phyloP scores from a whole-genome alignment of 139 green algal genomes.

The Coelastrella sp. region DNA sequence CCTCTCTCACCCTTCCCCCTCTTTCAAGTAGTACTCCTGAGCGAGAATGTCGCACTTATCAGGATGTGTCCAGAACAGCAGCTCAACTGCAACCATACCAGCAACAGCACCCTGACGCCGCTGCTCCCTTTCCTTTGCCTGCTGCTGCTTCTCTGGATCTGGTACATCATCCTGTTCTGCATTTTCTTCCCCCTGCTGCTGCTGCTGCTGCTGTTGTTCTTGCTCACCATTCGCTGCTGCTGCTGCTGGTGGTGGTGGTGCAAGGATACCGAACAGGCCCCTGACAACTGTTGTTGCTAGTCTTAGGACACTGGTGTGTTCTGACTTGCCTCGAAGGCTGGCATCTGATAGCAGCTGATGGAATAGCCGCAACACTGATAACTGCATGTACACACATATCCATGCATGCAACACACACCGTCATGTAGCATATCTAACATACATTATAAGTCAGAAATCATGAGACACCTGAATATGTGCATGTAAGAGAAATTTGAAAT shows the following conservation, averaged over 20 bases:
- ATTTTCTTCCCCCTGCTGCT: constrained; percentile 40
- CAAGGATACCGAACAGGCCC: constrained; percentile 68
- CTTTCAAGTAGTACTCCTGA: constrained; percentile 68
- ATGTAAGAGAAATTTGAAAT: too few species aligned
- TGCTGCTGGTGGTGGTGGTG: constrained; percentile 31
- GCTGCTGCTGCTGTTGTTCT: background rate
- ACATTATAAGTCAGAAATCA: too few species aligned
- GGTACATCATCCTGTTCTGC: constrained; percentile 6
- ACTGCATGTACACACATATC: constrained; percentile 52
- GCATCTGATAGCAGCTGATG: constrained; percentile 73
- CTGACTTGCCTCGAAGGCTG: constrained; percentile 49
- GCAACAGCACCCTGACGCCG: constrained; percentile 49
- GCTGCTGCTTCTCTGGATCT: constrained; percentile 7
- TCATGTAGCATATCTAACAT: too few species aligned
- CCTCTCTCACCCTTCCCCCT: background rate
- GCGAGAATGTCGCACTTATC: constrained; percentile 61
- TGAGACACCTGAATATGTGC: too few species aligned
- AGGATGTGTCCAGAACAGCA: constrained; percentile 86
- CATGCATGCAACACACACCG: background rate
- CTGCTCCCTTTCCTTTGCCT: constrained; percentile 13
- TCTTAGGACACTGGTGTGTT: constrained; percentile 52
- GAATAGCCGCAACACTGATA: constrained; percentile 83
- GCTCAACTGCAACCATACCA: constrained; percentile 76
- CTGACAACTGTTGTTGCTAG: constrained; percentile 65
- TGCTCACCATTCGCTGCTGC: background rate